Evolutionary conservation across 2,329 filamentous ascomycete genomes (phyloP), one percentile per base, ranked within the genome.

Genomic region (Fonsecaea multimorphosa): DNA sequence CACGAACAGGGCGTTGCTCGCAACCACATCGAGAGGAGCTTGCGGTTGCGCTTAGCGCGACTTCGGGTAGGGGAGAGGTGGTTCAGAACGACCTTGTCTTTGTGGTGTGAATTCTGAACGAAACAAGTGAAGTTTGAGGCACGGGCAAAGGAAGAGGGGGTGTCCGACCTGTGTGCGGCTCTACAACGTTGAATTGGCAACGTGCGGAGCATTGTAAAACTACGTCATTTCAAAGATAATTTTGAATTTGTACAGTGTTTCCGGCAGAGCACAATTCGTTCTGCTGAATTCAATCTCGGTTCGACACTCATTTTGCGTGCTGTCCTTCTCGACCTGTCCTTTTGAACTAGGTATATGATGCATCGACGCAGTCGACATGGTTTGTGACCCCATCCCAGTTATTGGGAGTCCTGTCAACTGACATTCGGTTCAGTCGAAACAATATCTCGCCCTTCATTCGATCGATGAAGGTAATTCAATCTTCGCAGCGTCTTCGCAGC

Each of bases 391-490:
- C 7, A 29, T 22, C 19, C 11, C 27, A 4, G 11, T 24, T 14
- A 7, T 27, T 7, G 12, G 44, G 8, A 12, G 44, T 32, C 60
- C 61, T 73, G 22, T 19, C 55, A 29, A 12, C 61, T 66, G 32
- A 66, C 63, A 34, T 56, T 12, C 36, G 16, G 53, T 27, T 55
- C 65, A 97, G 95, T 99, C 95, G 63, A 98, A 98, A 83, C 95
- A 98, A 89, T 99, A 97, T 78, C 86, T 99, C 69, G 96, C 94
- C 74, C 90, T 91, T 72, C 92, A 97, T 78, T 94, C 93, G 51
- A 87, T 97, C 77, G 91, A 96, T 77, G 87, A 93, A 82, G 93
- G 92, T 92, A 77, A 77, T 75, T 1, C 22, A 8, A 6, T 14
- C 14, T 29, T 8, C 31, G 5, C 40, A 74, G 73, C 54, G 6